These are phyloP conservation scores for Aspergillus sp. DNA, from an alignment of 2,329 filamentous ascomycete species.

Conservation along the genomic window DNA sequence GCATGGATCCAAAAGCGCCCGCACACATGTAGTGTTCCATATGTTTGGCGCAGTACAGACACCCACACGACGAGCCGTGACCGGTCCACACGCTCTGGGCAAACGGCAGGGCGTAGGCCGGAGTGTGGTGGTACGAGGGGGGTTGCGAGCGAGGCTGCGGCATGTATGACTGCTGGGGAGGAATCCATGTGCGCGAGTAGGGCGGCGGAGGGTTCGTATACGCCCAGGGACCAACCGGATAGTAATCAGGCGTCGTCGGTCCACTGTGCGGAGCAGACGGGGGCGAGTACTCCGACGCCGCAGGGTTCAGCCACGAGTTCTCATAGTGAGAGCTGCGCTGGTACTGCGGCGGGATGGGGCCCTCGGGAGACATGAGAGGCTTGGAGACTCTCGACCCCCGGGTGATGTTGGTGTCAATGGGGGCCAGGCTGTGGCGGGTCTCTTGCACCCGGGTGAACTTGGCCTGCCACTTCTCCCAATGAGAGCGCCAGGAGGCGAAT, in stretches of 20 bases:
- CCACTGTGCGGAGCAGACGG: conserved; percentile 50
- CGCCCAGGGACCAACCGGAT: conserved; percentile 42
- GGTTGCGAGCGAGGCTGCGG: conserved; percentile 43
- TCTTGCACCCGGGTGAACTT: conserved; percentile 49
- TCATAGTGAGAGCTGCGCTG: conserved; percentile 48
- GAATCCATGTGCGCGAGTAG: conserved; percentile 41
- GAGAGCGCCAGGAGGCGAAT: conserved; percentile 63
- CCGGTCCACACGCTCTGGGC: conserved; percentile 48
- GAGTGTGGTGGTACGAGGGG: conserved; percentile 48
- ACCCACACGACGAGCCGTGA: conserved; percentile 48
- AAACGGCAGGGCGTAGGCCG: conserved; percentile 48
- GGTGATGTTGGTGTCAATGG: conserved; percentile 65
- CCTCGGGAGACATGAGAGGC: conserved; percentile 48
- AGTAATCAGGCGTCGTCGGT: conserved; percentile 49
- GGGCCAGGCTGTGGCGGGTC: conserved; percentile 53
- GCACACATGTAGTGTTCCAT: conserved; percentile 51
- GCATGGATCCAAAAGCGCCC: conserved; percentile 43
- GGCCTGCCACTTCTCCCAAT: conserved; percentile 64
- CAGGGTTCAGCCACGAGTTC: conserved; percentile 52
- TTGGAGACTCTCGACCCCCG: conserved; percentile 52
- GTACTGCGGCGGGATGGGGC: conserved; percentile 50
- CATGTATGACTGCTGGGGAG: conserved; percentile 36
- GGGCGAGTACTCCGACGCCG: conserved; percentile 51
- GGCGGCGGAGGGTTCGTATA: conserved; percentile 43
- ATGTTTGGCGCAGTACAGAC: conserved; percentile 48